Percentiles rank a stretch among this genome's conserved stretches.
phyloP scores from a whole-genome alignment of 2,329 filamentous ascomycete species.

The Fusarium pininemorale region DNA sequence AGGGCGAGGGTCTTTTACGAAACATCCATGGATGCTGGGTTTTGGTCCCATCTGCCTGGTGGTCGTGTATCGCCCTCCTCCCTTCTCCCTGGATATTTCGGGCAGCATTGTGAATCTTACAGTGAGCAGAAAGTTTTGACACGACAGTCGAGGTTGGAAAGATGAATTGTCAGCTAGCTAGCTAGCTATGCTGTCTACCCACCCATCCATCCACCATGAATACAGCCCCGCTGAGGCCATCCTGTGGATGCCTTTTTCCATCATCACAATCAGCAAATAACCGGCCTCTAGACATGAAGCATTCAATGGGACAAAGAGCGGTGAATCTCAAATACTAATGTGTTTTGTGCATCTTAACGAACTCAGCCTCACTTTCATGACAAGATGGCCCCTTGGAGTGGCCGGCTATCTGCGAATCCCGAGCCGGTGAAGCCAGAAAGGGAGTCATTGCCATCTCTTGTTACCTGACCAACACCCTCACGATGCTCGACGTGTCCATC shows the following conservation, averaged over 20 bases:
- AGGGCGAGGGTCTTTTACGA: background rate
- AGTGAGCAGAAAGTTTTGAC: background rate
- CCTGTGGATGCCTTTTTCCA: conserved; percentile 21
- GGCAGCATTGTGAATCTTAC: background rate
- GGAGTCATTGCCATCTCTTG: background rate
- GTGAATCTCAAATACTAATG: background rate
- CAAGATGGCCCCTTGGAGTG: background rate
- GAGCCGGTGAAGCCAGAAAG: conserved; percentile 15
- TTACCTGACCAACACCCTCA: conserved; percentile 20
- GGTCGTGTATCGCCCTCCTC: background rate
- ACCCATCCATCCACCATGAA: conserved; percentile 12
- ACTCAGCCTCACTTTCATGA: conserved; percentile 14
- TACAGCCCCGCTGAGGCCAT: conserved; percentile 24
- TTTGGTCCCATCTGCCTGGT: background rate
- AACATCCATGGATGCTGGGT: background rate
- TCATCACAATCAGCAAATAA: conserved; percentile 6
- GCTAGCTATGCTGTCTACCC: background rate
- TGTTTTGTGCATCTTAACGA: background rate
- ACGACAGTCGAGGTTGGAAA: background rate
- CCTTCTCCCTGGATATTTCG: background rate
- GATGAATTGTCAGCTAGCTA: background rate
- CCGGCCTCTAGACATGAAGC: background rate
- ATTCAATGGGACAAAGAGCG: conserved; percentile 12
- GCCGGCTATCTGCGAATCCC: background rate
- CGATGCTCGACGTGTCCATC: background rate